phyloP scores from a whole-genome alignment of 495 filamentous ascomycete genomes.

The Thermothielavioides terrestris region DNA sequence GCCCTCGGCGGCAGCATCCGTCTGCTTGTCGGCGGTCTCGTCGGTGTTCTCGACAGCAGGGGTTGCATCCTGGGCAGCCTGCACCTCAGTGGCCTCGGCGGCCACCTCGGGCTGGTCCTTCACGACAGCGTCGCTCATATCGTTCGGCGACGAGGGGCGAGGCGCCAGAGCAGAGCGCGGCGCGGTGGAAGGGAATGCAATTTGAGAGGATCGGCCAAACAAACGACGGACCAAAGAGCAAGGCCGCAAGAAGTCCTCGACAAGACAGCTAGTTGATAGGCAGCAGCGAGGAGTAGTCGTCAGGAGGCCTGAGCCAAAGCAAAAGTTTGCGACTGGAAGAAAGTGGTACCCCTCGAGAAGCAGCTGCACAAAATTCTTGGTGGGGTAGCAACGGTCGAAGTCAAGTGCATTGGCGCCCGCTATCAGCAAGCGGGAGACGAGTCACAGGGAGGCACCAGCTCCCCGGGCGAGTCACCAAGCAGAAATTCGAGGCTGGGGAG shows the following conservation, averaged over 20 bases:
- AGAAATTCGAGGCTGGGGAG: no score
- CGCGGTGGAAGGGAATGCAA: background rate
- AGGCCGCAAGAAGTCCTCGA: background rate
- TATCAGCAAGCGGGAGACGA: no score
- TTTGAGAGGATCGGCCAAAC: no score
- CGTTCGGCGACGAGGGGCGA: conserved; percentile 4
- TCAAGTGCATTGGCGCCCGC: background rate
- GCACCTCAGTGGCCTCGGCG: conserved; percentile 10
- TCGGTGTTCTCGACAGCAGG: conserved; percentile 12
- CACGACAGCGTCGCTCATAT: conserved; percentile 24
- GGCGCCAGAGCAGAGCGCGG: background rate
- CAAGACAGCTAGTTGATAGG: background rate
- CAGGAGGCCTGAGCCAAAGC: background rate
- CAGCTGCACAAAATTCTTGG: conserved; percentile 15
- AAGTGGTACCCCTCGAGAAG: background rate
- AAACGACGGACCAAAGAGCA: no score
- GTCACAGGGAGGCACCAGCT: background rate
- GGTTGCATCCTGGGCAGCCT: conserved; percentile 12
- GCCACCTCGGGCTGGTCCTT: conserved; percentile 19
- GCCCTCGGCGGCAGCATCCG: conserved; percentile 8
- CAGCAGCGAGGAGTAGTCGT: background rate
- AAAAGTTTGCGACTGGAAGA: background rate
- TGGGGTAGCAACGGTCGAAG: conserved; percentile 13
- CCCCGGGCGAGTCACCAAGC: background rate
- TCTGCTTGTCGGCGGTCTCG: conserved; percentile 10